phyloP scores from a whole-genome alignment of 805 yeast genomes.

The Suhomyces xylopsoci region DNA sequence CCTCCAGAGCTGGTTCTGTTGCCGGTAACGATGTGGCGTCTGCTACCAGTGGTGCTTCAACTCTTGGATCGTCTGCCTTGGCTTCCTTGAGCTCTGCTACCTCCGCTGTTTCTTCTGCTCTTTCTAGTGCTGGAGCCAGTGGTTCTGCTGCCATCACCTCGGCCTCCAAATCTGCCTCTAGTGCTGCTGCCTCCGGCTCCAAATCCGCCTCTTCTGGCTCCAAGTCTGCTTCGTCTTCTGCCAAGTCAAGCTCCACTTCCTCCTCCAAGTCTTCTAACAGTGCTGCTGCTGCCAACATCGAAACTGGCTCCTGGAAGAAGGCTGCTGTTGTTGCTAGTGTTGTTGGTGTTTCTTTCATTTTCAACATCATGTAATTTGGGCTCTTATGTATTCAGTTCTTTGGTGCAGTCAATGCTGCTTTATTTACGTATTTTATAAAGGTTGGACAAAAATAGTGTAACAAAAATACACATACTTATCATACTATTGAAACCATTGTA shows the following conservation, averaged over 20 bases:
- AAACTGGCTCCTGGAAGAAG: constrained; percentile 34
- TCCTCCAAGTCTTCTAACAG: constrained; percentile 12
- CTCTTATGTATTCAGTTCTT: neutral
- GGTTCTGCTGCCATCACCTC: constrained; percentile 10
- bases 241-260: constrained; percentile 8
- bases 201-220: constrained; percentile 9
- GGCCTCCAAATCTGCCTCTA: constrained; percentile 12
- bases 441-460: neutral
- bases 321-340: constrained; percentile 34
- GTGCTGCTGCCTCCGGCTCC: constrained; percentile 10
- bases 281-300: constrained; percentile 16
- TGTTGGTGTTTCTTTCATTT: constrained; percentile 33
- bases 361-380: constrained; percentile 18
- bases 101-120: constrained; percentile 7
- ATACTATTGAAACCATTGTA: too few relatives aligned
- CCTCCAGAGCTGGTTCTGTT: constrained; percentile 11
- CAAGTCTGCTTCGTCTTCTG: constrained; percentile 6
- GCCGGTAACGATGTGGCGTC: constrained; percentile 10
- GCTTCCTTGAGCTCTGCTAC: constrained; percentile 11
- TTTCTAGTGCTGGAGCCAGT: constrained; percentile 9
- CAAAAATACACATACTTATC: neutral
- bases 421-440: neutral
- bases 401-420: neutral
- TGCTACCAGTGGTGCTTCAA: constrained; percentile 15
- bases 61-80: constrained; percentile 10